Evolutionary conservation across 2,329 filamentous ascomycete genomes (phyloP), one percentile per base, ranked within the genome.

Genomic region (Venturia aucupariae): DNA sequence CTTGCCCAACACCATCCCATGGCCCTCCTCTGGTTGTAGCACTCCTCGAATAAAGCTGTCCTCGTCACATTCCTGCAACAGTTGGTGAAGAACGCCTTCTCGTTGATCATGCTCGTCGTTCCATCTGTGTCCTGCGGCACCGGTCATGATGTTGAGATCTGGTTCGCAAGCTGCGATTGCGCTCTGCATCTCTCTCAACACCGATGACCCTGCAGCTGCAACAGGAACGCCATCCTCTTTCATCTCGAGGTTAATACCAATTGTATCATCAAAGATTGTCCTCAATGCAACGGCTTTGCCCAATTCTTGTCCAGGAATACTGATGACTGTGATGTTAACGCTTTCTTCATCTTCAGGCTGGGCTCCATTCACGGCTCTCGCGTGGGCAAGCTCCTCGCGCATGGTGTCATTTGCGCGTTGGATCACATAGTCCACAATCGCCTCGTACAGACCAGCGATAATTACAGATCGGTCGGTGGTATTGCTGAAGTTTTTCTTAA

Each of bases 171-270:
- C 87, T 0, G 85, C 78, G 5, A 97, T 84, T 1, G 92, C 91
- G 65, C 87, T 86, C 71, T 90, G 86, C 89, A 96, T 95, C 73
- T 97, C 92, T 44, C 89, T 87, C 17, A 93, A 74, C 11, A 97
- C 88, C 0, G 93, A 95, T 65, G 87, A 88, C n/a, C 90, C 89
- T 1, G 86, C 86, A 0, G 87, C 70, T 0, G 83, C 77, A 2
- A 95, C 83, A n/a, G 90, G 84, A 0, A 99, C 84, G 11, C 94
- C 94, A 69, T 99, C 94, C 67, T 93, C 88, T 71, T 93, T 96
- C 92, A 99, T 97, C 78, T 99, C 94, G 0, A 89, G 84, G 70
- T 97, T 97, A 77, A 99, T 97, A 62, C 94, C 94, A 24, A 88
- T 80, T n/a, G 81, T 85, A 70, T 97, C 94, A 69, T 99, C 93